Percentiles rank a stretch among this genome's conserved stretches.
Conservation (phyloP, 352 stramenopile species). For the Phytopythium mirpurense region DNA sequence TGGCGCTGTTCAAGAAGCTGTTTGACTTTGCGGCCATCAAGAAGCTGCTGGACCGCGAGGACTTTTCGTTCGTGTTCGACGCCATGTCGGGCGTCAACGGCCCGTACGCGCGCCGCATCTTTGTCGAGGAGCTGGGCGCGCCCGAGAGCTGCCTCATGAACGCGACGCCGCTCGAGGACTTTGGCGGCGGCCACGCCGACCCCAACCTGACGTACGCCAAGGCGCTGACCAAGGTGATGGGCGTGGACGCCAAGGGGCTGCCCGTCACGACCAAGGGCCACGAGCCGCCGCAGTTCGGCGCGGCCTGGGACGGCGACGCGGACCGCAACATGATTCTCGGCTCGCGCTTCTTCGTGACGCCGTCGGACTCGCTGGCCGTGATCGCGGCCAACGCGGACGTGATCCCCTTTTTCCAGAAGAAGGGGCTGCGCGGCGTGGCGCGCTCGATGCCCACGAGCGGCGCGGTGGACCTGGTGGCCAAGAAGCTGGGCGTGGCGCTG, state of each 20-base stretch:
- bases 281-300: conserved; percentile 85
- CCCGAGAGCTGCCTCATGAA: conserved; percentile 88
- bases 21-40: conserved; percentile 97
- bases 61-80: conserved; percentile 97
- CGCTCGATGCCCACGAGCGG: conserved; percentile 98
- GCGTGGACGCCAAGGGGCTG: conserved; percentile 83
- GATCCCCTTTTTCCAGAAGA: conserved; percentile 96
- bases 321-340: conserved; percentile 99
- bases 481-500: conserved; percentile 91
- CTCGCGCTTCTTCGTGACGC: conserved; percentile 97
- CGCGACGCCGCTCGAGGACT: conserved; percentile 95
- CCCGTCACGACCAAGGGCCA: conserved; percentile 74
- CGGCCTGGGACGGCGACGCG: conserved; percentile 97
- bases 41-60: conserved; percentile 87
- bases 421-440: conserved; percentile 92
- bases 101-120: conserved; percentile 94
- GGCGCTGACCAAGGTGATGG: conserved; percentile 95
- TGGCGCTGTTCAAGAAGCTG: conserved; percentile 93
- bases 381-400: conserved; percentile 96
- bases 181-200: conserved; percentile 95
- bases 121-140: conserved; percentile 94
- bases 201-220: conserved; percentile 99
- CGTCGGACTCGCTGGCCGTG: conserved; percentile 97
- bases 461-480: conserved; percentile 96
- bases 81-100: conserved; percentile 98